Percentiles rank a stretch among this genome's conserved stretches.
Conservation (phyloP, 176 grass and related monocot genomes). For the Oryza glaberrima region DNA sequence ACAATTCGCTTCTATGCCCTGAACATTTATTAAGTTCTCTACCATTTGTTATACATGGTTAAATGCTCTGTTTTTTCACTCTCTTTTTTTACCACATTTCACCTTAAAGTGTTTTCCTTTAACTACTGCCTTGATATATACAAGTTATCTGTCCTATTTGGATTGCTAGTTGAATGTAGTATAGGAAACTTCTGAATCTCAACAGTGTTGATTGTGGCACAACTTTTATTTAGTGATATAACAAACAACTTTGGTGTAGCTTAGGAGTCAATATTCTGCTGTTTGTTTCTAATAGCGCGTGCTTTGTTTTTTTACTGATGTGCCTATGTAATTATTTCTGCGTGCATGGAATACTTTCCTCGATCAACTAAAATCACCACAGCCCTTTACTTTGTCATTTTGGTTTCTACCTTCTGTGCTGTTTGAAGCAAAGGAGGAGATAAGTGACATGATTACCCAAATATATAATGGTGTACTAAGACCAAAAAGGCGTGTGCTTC, state of each 20-base stretch:
- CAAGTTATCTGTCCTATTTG: background rate
- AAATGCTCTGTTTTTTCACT: background rate
- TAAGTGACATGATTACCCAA: background rate
- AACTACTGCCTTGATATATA: background rate
- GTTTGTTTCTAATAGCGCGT: constrained; percentile 15
- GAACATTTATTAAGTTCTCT: constrained; percentile 10
- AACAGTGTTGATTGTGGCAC: background rate
- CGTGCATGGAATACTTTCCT: background rate
- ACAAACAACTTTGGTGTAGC: background rate
- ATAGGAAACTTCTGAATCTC: background rate
- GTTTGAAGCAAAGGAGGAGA: background rate
- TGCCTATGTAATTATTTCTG: background rate
- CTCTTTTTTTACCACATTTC: background rate
- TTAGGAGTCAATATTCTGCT: background rate
- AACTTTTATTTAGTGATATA: background rate
- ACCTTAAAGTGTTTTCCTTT: background rate
- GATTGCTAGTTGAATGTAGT: background rate
- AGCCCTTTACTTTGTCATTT: background rate
- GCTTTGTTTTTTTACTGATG: background rate
- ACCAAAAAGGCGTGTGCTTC: background rate
- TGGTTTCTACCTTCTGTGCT: background rate
- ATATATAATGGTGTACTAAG: background rate
- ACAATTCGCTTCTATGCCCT: background rate
- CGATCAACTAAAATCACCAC: background rate
- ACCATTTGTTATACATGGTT: background rate